Evolutionary conservation across 2,329 filamentous ascomycete species (phyloP).

Genomic region (Colletotrichum aenigma): DNA sequence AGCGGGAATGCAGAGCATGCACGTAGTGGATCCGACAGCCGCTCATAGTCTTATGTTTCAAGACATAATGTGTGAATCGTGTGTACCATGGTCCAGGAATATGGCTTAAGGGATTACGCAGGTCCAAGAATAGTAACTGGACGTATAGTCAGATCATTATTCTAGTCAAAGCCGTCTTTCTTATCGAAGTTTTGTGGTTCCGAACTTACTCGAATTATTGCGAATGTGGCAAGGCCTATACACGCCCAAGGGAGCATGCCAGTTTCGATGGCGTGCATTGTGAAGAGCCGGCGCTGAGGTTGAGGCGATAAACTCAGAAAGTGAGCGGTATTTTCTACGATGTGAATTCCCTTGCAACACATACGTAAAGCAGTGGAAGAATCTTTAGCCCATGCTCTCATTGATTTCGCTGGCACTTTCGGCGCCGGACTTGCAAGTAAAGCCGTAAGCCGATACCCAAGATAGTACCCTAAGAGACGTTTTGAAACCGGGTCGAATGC

Average conservation of each 20-base stretch:
- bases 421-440: not conserved
- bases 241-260: not conserved
- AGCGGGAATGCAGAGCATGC: not conserved
- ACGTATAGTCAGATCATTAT: not conserved
- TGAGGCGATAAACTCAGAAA: not conserved
- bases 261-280: not conserved
- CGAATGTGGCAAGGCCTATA: not conserved
- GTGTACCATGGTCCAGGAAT: not conserved
- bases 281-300: not conserved
- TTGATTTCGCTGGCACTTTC: not conserved
- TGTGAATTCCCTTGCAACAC: not conserved
- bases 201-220: not conserved
- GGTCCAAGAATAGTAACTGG: not conserved
- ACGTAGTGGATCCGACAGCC: not conserved
- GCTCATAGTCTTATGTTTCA: not conserved
- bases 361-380: not conserved
- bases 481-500: not conserved
- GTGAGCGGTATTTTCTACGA: fast-evolving
- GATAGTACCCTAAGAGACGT: not conserved
- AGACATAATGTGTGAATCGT: not conserved
- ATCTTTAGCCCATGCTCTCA: not conserved
- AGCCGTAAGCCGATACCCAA: not conserved
- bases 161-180: fast-evolving
- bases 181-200: fast-evolving
- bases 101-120: not conserved